Conservation (phyloP, 225 moss, liverwort and hornwort species). For the Bryum argenteum region DNA sequence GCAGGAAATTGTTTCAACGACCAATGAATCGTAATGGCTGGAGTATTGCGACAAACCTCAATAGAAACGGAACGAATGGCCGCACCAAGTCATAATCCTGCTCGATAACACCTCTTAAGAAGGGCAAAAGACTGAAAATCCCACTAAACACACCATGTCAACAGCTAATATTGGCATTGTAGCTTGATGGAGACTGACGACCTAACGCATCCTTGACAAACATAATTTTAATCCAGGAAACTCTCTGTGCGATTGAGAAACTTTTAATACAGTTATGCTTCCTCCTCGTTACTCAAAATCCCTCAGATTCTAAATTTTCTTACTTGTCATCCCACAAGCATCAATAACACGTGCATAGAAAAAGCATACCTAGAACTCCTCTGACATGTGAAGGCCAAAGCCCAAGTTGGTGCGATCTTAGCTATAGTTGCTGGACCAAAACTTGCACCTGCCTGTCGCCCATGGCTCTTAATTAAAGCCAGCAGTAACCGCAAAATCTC, state of each 20-base stretch:
- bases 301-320: neutral
- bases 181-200: conserved; percentile 2
- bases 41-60: conserved; percentile 55
- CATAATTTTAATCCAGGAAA: neutral
- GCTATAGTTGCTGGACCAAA: conserved; percentile 76
- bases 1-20: conserved; percentile 3
- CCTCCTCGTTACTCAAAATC: neutral
- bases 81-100: conserved; percentile 75
- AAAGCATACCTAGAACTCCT: conserved; percentile 64
- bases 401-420: conserved; percentile 76
- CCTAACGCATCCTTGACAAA: conserved; percentile 2
- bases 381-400: conserved; percentile 68
- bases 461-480: conserved; percentile 83
- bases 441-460: conserved; percentile 84
- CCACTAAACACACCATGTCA: conserved; percentile 38
- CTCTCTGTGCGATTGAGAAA: neutral
- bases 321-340: neutral
- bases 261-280: neutral
- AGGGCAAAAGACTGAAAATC: conserved; percentile 58
- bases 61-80: conserved; percentile 65
- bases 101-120: conserved; percentile 74
- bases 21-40: neutral
- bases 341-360: neutral
- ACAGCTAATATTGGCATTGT: neutral
- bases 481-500: conserved; percentile 76